These are phyloP conservation scores for Neckera pumila DNA, from an alignment of 225 moss, liverwort and hornwort genomes.

Conservation along the genomic window DNA sequence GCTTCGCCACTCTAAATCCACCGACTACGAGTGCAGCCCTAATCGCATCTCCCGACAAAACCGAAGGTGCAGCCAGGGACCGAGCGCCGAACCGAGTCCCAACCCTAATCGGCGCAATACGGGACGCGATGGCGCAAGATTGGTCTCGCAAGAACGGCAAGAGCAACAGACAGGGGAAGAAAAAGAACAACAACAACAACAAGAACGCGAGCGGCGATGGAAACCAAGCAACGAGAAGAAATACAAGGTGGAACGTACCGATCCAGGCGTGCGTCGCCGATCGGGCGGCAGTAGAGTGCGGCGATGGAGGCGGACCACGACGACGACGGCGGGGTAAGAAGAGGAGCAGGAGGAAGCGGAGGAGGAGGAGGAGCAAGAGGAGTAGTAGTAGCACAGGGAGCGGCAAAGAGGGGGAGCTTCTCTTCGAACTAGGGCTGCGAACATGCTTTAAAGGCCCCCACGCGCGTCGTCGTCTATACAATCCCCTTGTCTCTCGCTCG, in stretches of 20 bases:
- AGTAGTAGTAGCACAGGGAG: neutral
- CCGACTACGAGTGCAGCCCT: neutral
- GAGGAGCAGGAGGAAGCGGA: neutral
- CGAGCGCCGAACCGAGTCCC: neutral
- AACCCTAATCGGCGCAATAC: conserved; percentile 2
- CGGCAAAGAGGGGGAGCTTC: neutral
- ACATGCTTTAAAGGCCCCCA: neutral
- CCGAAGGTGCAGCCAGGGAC: neutral
- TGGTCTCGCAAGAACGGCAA: neutral
- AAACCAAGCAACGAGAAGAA: neutral
- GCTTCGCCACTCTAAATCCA: neutral
- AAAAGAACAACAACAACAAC: no score
- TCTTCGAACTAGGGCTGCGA: neutral
- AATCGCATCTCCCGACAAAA: neutral
- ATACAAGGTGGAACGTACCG: neutral
- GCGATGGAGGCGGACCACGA: neutral
- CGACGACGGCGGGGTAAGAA: neutral
- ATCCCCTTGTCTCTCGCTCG: neutral
- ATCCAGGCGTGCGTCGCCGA: neutral
- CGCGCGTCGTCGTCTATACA: neutral
- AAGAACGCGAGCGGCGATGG: neutral
- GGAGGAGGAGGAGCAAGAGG: neutral
- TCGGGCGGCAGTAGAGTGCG: neutral
- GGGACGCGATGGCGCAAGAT: neutral
- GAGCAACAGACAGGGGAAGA: neutral